Percentiles rank a stretch among this genome's conserved stretches.
These are phyloP conservation scores for Clathrospora elynae DNA, from an alignment of 2,329 filamentous ascomycete species.

Conservation along the genomic window DNA sequence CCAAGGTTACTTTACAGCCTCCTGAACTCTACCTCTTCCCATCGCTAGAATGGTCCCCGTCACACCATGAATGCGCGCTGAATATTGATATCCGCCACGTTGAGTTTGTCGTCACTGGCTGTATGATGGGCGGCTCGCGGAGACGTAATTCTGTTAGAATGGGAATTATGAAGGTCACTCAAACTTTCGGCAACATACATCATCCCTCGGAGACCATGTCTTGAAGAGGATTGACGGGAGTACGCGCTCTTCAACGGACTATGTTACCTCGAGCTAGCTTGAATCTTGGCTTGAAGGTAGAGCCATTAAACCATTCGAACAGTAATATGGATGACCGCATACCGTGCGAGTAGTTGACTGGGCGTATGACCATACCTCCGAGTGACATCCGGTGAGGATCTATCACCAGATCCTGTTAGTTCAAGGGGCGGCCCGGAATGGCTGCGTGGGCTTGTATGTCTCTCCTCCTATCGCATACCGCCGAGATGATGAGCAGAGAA, in stretches of 20 bases:
- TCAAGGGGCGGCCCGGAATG: conserved; percentile 17
- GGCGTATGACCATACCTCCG: conserved; percentile 29
- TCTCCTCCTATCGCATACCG: conserved; percentile 12
- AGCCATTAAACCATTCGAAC: conserved; percentile 15
- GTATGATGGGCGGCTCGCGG: too few relatives aligned
- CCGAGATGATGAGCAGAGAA: conserved; percentile 5
- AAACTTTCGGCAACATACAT: conserved; percentile 1
- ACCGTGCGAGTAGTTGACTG: conserved; percentile 9
- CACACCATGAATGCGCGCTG: not conserved
- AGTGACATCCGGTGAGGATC: conserved; percentile 12
- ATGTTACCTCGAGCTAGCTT: conserved; percentile 12
- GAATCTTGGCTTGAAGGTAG: conserved; percentile 5
- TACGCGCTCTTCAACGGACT: conserved; percentile 11
- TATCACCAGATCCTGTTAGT: conserved; percentile 20
- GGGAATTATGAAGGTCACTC: not conserved
- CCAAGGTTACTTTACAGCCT: conserved; percentile 30
- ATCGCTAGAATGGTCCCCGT: not conserved
- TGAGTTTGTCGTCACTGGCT: too few relatives aligned
- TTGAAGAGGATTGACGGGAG: not conserved
- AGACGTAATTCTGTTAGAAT: too few relatives aligned
- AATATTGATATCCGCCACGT: too few relatives aligned
- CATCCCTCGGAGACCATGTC: conserved; percentile 1
- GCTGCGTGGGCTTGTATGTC: conserved; percentile 10
- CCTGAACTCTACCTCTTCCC: conserved; percentile 6
- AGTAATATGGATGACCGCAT: conserved; percentile 12